Conservation (phyloP, 2,329 filamentous ascomycete genomes). For the Colletotrichum cuscutae region DNA sequence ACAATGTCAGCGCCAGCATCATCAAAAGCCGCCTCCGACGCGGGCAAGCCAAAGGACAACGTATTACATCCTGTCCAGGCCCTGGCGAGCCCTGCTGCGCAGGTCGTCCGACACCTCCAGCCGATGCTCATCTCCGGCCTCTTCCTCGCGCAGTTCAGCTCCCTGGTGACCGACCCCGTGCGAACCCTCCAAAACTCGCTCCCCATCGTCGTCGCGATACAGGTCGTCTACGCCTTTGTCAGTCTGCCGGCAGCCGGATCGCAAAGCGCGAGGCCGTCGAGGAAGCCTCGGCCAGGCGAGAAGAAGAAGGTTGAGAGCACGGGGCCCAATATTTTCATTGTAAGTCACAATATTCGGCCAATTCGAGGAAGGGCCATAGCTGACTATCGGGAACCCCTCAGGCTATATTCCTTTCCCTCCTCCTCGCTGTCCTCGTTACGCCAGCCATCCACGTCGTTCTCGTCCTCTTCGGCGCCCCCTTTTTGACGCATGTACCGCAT, state of each 20-base stretch:
- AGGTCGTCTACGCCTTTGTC: constrained; percentile 69
- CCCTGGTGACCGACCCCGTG: constrained; percentile 77
- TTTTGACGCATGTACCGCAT: constrained; percentile 82
- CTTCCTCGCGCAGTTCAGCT: constrained; percentile 71
- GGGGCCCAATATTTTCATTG: constrained; percentile 57
- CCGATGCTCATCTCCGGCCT: constrained; percentile 73
- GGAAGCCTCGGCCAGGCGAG: constrained; percentile 64
- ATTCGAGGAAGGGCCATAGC: neutral
- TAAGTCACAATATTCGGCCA: constrained; percentile 44
- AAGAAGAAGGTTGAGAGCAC: constrained; percentile 62
- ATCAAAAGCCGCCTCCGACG: constrained; percentile 43
- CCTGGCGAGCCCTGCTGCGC: constrained; percentile 49
- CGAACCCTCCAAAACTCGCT: constrained; percentile 70
- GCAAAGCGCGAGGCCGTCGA: constrained; percentile 49
- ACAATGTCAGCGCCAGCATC: constrained; percentile 53
- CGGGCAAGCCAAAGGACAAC: constrained; percentile 41
- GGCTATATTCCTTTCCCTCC: constrained; percentile 57
- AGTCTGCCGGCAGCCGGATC: constrained; percentile 72
- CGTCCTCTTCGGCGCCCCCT: constrained; percentile 90
- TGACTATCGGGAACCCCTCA: constrained; percentile 36
- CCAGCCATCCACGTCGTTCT: constrained; percentile 71
- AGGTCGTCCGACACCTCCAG: constrained; percentile 72
- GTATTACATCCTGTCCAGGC: constrained; percentile 50
- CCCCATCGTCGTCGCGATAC: constrained; percentile 70
- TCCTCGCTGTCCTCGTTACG: constrained; percentile 77